Conservation (phyloP, 345 rosid genomes). For the Gossypium sturtianum region DNA sequence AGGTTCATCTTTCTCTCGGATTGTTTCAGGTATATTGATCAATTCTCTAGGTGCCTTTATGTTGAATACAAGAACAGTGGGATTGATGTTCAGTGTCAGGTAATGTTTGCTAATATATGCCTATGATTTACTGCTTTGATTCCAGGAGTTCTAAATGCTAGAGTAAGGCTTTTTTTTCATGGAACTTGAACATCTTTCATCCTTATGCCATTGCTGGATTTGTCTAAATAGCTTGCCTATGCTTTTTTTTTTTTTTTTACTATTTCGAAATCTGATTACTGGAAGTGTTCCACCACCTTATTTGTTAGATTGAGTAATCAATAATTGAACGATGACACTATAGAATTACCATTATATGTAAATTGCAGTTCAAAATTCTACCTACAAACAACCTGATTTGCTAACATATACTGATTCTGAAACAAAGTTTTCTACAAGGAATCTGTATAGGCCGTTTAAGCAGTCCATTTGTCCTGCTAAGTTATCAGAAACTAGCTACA, state of each 20-base stretch:
- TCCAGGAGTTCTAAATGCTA: too few relatives aligned
- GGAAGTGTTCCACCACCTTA: background rate
- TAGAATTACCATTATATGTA: too few relatives aligned
- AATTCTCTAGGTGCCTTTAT: slow-evolving; percentile 79
- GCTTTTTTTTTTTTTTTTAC: background rate
- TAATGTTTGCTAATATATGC: background rate
- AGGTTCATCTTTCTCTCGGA: background rate
- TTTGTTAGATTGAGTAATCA: too few relatives aligned
- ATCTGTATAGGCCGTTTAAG: too few relatives aligned
- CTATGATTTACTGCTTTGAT: background rate
- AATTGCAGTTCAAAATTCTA: background rate
- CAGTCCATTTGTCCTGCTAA: background rate
- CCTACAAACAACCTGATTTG: background rate
- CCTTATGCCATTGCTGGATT: background rate
- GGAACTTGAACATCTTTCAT: too few relatives aligned
- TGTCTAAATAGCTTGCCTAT: background rate
- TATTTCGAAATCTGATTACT: background rate
- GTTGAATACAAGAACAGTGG: slow-evolving; percentile 49
- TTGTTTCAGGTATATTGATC: slow-evolving; percentile 70
- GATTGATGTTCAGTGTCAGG: slow-evolving; percentile 6
- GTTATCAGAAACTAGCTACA: background rate
- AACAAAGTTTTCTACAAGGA: background rate
- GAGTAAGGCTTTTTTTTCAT: too few relatives aligned
- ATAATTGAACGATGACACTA: too few relatives aligned
- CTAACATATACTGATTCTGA: background rate